phyloP scores from a whole-genome alignment of 2,329 filamentous ascomycete genomes.

The Aspergillus calidoustus region DNA sequence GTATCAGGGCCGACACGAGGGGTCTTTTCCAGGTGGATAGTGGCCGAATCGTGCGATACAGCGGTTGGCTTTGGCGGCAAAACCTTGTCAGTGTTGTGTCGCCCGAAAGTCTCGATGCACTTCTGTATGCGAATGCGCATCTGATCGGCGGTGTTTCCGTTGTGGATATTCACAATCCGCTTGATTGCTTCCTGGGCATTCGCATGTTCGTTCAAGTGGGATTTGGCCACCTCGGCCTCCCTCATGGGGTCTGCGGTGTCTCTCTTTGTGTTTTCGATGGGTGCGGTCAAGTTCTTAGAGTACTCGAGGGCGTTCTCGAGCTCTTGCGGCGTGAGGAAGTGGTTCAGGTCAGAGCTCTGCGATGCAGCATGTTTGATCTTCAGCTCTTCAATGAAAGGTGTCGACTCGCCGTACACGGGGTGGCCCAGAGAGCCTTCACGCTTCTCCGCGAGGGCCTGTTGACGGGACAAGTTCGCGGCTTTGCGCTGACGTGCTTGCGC shows the following conservation, averaged over 20 bases:
- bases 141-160: conserved; percentile 77
- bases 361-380: conserved; percentile 27
- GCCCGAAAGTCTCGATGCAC: conserved; percentile 85
- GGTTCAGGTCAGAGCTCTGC: conserved; percentile 64
- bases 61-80: conserved; percentile 64
- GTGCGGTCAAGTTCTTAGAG: conserved; percentile 66
- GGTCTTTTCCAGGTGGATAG: conserved; percentile 49
- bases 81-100: conserved; percentile 79
- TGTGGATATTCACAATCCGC: conserved; percentile 77
- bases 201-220: conserved; percentile 61
- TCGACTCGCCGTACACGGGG: conserved; percentile 76
- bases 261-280: conserved; percentile 36
- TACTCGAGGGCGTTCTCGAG: conserved; percentile 68
- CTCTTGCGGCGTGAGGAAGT: conserved; percentile 72
- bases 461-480: conserved; percentile 78
- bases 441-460: conserved; percentile 68
- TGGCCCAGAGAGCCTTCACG: conserved; percentile 72
- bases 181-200: conserved; percentile 76
- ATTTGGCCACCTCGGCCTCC: conserved; percentile 42
- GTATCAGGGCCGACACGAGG: conserved; percentile 87
- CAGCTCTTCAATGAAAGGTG: conserved; percentile 70
- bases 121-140: conserved; percentile 81
- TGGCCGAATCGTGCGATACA: conserved; percentile 48
- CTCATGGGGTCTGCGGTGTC: conserved; percentile 43
- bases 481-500: conserved; percentile 83